These are phyloP conservation scores for Chlorencoelia australis DNA, from an alignment of 2,329 filamentous ascomycete species.

Conservation along the genomic window DNA sequence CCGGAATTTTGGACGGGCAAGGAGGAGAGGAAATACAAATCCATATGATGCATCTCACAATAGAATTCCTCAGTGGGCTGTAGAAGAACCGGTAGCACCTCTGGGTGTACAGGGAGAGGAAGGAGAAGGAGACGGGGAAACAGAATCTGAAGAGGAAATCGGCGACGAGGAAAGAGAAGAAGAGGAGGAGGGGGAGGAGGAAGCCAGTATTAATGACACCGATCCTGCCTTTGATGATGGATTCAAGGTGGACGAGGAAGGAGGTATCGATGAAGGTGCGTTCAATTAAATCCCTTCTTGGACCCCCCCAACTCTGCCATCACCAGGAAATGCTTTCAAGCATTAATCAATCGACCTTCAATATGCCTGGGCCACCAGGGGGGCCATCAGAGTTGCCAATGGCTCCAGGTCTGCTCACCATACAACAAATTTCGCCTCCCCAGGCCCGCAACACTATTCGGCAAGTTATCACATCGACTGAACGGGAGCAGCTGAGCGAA, in stretches of 20 bases:
- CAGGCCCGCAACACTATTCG: not conserved
- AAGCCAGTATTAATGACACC: slow-evolving; percentile 10
- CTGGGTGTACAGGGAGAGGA: slow-evolving; percentile 1
- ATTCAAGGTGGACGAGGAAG: slow-evolving; percentile 4
- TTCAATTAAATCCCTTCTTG: slow-evolving; percentile 3
- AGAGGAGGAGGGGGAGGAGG: slow-evolving; percentile 5
- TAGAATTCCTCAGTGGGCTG: not conserved
- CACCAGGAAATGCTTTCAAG: not conserved
- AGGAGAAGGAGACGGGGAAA: not conserved
- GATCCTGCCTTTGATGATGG: slow-evolving; percentile 5
- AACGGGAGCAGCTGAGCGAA: not conserved
- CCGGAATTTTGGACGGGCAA: not conserved
- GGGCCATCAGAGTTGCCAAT: not conserved
- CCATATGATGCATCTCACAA: not conserved
- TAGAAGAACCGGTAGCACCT: not conserved
- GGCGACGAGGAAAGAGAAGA: slow-evolving; percentile 1
- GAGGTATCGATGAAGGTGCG: slow-evolving; percentile 7
- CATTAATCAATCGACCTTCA: too few species aligned
- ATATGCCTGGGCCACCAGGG: too few species aligned
- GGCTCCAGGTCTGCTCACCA: not conserved
- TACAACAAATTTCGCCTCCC: not conserved
- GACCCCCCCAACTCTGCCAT: not conserved
- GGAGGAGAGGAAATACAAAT: slow-evolving; percentile 2
- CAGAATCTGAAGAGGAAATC: not conserved
- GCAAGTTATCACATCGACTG: not conserved